These are phyloP conservation scores for Daldinia sp. DNA, from an alignment of 2,329 filamentous ascomycete species.

Conservation along the genomic window DNA sequence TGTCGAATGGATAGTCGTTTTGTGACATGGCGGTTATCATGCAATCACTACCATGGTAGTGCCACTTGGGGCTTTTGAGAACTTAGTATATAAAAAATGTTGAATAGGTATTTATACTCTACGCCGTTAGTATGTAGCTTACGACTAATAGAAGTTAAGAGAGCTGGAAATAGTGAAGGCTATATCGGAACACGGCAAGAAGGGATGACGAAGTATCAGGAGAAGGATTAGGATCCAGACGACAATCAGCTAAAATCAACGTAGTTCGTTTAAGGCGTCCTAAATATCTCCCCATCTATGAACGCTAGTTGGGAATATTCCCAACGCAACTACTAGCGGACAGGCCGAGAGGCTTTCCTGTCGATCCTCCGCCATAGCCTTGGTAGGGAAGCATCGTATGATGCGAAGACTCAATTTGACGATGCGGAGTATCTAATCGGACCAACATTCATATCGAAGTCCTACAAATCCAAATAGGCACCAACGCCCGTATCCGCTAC, in stretches of 20 bases:
- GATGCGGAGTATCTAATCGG: background rate
- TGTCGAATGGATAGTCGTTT: slow-evolving; percentile 23
- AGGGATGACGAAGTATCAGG: background rate
- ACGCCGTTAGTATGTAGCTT: background rate
- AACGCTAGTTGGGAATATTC: background rate
- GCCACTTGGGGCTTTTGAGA: background rate
- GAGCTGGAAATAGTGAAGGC: background rate
- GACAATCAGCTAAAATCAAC: background rate
- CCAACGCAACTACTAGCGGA: background rate
- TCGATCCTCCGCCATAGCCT: background rate
- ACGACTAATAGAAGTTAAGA: background rate
- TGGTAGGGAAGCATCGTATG: slow-evolving; percentile 1
- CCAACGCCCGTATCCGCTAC: no score
- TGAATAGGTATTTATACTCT: background rate
- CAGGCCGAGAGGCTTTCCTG: background rate
- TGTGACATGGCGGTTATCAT: slow-evolving; percentile 7
- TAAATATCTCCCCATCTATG: background rate
- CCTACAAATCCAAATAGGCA: background rate
- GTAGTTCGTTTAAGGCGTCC: background rate
- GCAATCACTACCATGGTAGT: background rate
- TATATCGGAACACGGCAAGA: background rate
- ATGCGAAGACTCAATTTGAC: background rate
- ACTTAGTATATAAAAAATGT: background rate
- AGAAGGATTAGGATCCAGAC: background rate
- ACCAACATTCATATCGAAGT: background rate